Base-by-base conservation (phyloP, 164 flowering plant genomes). In the Litsea cubeba region DNA sequence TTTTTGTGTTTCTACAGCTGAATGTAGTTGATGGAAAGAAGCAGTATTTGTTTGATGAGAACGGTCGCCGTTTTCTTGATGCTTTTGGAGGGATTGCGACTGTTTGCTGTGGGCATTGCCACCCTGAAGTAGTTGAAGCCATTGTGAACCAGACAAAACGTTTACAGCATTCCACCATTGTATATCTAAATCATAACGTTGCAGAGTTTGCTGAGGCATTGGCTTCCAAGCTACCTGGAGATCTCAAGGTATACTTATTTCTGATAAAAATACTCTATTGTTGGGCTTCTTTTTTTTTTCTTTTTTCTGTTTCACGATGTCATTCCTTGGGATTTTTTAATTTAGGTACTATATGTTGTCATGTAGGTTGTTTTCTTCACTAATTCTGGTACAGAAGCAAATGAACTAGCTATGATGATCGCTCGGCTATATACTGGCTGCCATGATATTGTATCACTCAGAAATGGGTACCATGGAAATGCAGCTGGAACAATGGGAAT, bases 301-400 rank as follows among this genome's bases (percentile, higher is more conserved):
- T 51, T 3, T 72, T 24, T 64, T 30, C 32, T 30, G 32, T 30
- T 30, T 30, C 32, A 30, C 5, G 5, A 54, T 62, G 54, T 46
- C 0, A 8, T 62, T 46, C 20, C 50, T 68, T 10, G 54, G 51
- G 40, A 40, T 2, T 62, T 24, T 46, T 63, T 62, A 54, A 65
- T 12, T 24, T 63, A 12, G 28, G 12, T 66, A 12, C n/a, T 12
- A 2, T 65, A 5, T 65, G 18, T 25, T 66, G 69, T 66, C 28
- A 14, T 66, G 46, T 64, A 96, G 99, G 98, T 96, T 67, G 96
- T 86, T 32, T 96, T 90, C 74, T 96, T 96, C 72, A 92, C 97
- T 1, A 96, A 96, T 79, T 93, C 98, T 12, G 99, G 99, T 50
- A 96, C 99, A 23, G 99, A 96, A 76, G 99, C 99, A 15, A 96